Evolutionary conservation across 192 early-diverging fungal species (phyloP), one percentile per base, ranked within the genome.

Genomic region (Helicostylum pulchrum): DNA sequence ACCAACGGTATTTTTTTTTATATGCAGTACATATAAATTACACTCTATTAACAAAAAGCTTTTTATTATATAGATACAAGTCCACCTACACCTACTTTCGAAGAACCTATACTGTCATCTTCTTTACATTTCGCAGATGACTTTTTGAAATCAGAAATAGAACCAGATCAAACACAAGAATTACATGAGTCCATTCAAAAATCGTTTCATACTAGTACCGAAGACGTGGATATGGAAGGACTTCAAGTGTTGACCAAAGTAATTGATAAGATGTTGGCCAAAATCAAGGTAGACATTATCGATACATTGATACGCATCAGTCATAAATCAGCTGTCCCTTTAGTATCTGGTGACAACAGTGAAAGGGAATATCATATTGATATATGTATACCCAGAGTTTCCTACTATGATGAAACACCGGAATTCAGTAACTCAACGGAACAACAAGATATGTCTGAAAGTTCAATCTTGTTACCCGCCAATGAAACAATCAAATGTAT

Each of bases 61-160:
- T 39, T 10, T 39, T 26, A 26, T 26, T 26, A 6, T 39, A 1
- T 39, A 39, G 36, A 39, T 39, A 39, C 36, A 39, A 39, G 36
- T 20, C 7, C 9, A 14, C 44, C 51, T 15, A 39, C 8, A 19
- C 6, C 17, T 11, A 44, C 23, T 9, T 43, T 87, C 20, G 86
- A 87, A 49, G 66, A 67, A n/a, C 77, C 83, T 2, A 82, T 90
- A 49, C 70, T 94, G 51, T 86, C 90, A 2, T 89, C 93, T 9
- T 94, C 94, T 3, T 76, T 94, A 15, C 88, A 89, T 65, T 88
- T 96, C 61, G 94, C 94, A 8, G 92, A 86, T 49, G 92, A 93
- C 72, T 96, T 96, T 78, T 64, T 96, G 44, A 81, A 83, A 44
- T 78, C 83, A 19, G 86, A 86, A 54, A 80, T 78, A 23, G 68